phyloP scores from a whole-genome alignment of 441 rosid species.

The Geranium incanum region DNA sequence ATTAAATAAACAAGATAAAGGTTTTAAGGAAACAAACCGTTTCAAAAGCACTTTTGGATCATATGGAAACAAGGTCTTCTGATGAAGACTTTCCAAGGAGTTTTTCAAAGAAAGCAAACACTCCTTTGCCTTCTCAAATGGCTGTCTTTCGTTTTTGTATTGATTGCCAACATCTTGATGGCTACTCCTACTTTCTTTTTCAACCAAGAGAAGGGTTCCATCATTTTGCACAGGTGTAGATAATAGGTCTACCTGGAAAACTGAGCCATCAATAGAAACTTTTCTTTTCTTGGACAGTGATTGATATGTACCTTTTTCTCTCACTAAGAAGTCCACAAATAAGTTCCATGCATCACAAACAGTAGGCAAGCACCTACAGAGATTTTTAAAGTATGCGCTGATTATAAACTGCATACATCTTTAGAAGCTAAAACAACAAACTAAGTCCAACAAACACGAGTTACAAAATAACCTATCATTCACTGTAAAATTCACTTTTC shows the following conservation, averaged over 20 bases:
- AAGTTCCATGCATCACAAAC: slow-evolving; percentile 52
- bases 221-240: slow-evolving; percentile 10
- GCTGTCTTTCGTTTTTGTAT: slow-evolving; percentile 21
- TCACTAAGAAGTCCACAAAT: slow-evolving; percentile 43
- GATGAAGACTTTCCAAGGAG: slow-evolving; percentile 58
- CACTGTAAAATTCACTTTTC: slow-evolving; percentile 9
- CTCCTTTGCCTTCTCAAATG: slow-evolving; percentile 44
- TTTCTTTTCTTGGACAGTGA: slow-evolving; percentile 51
- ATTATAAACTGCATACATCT: background rate
- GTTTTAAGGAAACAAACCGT: slow-evolving; percentile 36
- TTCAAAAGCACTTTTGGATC: slow-evolving; percentile 70
- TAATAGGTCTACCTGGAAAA: slow-evolving; percentile 21
- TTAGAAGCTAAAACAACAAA: background rate
- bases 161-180: slow-evolving; percentile 7
- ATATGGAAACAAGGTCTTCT: slow-evolving; percentile 69
- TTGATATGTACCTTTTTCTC: slow-evolving; percentile 22
- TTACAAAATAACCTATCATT: background rate
- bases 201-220: slow-evolving; percentile 16
- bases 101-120: slow-evolving; percentile 69
- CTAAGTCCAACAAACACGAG: background rate
- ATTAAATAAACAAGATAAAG: slow-evolving; percentile 10
- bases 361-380: slow-evolving; percentile 54
- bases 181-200: slow-evolving; percentile 19
- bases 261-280: slow-evolving; percentile 23
- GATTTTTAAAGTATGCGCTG: background rate